Percentiles rank a stretch among this genome's conserved stretches.
Conservation (phyloP, 495 filamentous ascomycete genomes). For the Tuber aestivum region DNA sequence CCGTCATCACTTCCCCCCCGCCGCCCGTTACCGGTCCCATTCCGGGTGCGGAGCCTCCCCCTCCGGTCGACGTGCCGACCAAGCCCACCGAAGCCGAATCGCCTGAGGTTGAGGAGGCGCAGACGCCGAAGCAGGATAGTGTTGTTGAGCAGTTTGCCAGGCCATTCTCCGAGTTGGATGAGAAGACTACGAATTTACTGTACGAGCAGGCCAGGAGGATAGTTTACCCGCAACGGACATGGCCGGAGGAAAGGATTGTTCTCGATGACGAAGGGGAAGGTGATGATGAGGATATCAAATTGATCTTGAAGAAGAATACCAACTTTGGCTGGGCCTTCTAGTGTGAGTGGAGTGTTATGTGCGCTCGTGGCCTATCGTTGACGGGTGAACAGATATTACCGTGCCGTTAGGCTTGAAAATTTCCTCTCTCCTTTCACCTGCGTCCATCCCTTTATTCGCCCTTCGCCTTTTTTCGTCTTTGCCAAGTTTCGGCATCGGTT, state of each 20-base stretch:
- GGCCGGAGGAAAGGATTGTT: background rate
- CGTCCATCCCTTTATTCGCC: background rate
- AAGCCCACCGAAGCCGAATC: background rate
- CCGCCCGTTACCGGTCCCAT: background rate
- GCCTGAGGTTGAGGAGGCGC: background rate
- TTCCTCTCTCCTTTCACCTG: background rate
- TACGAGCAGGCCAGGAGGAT: background rate
- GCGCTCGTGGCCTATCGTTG: background rate
- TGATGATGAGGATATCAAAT: background rate
- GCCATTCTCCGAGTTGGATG: background rate
- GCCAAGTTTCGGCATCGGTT: background rate
- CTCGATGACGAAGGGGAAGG: background rate
- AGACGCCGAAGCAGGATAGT: background rate
- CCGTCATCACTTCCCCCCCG: background rate
- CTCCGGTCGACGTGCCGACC: background rate
- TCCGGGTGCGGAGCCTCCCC: background rate
- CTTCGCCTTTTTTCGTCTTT: background rate
- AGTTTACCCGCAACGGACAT: background rate
- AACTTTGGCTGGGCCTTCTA: conserved; percentile 2
- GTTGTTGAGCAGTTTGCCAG: background rate
- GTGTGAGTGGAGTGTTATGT: background rate
- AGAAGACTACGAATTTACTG: background rate
- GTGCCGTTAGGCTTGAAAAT: background rate
- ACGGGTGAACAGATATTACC: background rate
- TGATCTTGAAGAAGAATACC: conserved; percentile 1